Evolutionary conservation across 1,284 basidiomycete species (phyloP), one percentile per base, ranked within the genome.

Genomic region (Anthracocystis walkeri): DNA sequence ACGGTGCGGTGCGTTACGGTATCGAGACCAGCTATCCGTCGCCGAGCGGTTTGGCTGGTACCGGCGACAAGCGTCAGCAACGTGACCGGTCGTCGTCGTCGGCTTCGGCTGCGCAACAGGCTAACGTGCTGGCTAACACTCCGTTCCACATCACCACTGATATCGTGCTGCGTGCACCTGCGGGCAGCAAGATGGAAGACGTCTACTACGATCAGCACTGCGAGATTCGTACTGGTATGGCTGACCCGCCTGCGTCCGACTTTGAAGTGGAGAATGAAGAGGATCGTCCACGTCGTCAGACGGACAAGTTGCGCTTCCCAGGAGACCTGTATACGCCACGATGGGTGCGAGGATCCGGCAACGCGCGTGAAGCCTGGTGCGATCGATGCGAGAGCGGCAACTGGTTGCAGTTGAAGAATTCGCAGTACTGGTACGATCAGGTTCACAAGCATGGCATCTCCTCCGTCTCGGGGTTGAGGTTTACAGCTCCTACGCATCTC

Each of bases 351-450:
- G 74, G 77, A 31, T 64, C 67, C 6, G 77, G 79, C 46, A 75
- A 76, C 25, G 62, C 73, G 3, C 60, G 79, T 18, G 79, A 81
- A 54, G 79, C 73, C 27, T 81, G 74, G 74, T 81, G 79, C 61
- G 76, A 73, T 42, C 71, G 73, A 1, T 81, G 79, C 53, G 75
- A 78, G 50, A 58, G 64, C 51, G 79, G 79, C 56, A 74, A 71
- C 52, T 81, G 79, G 79, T 45, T 81, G 27, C 74, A 79, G 58
- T 51, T 81, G 21, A 81, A 81, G 57, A 78, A 75, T 46, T 75
- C 68, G 52, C 77, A 79, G 64, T 79, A 79, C 58, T 78, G 79
- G 79, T 80, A 79, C 54, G 78, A 81, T 55, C 68, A 78, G 38
- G 78, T 75, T 21, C 65, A 73, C 67, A 78, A 74, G 59, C 79